phyloP scores from a whole-genome alignment of 1,284 basidiomycete species.

The Puccinia novopanici region DNA sequence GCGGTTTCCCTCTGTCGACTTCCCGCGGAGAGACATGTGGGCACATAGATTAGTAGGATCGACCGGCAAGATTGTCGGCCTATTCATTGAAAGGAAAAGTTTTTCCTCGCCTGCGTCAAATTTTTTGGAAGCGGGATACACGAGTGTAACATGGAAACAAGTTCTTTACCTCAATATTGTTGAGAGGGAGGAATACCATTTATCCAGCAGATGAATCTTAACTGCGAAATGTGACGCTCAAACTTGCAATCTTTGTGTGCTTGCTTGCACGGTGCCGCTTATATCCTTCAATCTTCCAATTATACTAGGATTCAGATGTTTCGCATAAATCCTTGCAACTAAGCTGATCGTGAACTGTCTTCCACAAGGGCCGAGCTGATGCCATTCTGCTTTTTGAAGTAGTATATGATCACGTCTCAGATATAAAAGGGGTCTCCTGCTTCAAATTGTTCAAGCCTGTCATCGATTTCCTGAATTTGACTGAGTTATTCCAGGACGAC shows the following conservation, averaged over 20 bases:
- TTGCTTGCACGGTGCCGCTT: not conserved
- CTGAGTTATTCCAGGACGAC: not conserved
- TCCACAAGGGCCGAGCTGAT: not conserved
- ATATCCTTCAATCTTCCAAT: not conserved
- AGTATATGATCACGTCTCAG: slow-evolving; percentile 25
- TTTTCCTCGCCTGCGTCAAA: not conserved
- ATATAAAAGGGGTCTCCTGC: slow-evolving; percentile 11
- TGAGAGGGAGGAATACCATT: no score
- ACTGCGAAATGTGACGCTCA: not conserved
- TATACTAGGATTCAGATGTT: not conserved
- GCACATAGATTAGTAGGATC: not conserved
- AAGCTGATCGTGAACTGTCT: not conserved
- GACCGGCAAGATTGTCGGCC: not conserved
- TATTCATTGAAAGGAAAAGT: not conserved
- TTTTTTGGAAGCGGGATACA: not conserved
- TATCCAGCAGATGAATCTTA: not conserved
- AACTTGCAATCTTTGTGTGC: not conserved
- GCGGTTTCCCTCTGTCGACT: not conserved
- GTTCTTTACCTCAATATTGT: no score
- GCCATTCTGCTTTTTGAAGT: not conserved
- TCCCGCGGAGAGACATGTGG: not conserved
- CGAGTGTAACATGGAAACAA: not conserved
- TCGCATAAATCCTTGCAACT: not conserved
- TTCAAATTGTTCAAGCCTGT: slow-evolving; percentile 7
- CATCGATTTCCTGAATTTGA: slow-evolving; percentile 13